Evolutionary conservation across 768 basidiomycete species (phyloP).

Genomic region (Termitomyces sp.): DNA sequence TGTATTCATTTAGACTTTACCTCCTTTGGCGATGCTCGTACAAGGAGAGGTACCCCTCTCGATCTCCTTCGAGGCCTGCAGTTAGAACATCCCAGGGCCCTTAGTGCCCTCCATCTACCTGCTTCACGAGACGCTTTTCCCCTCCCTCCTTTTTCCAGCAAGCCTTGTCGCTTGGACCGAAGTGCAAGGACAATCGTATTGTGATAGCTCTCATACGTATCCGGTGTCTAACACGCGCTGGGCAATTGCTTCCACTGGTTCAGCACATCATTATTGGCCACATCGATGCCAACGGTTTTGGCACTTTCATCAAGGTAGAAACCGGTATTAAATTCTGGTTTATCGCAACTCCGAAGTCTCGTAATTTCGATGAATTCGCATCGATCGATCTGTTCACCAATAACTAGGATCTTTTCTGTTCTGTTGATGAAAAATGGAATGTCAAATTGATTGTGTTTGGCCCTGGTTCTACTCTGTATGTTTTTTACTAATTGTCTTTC

Average conservation of each 20-base stretch:
- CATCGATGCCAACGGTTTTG: neutral
- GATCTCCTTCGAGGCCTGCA: no score
- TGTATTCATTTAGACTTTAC: no score
- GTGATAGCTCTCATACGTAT: neutral
- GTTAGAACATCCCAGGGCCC: neutral
- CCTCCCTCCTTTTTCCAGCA: neutral
- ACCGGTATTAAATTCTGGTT: neutral
- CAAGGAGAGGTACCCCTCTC: no score
- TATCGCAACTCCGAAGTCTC: neutral
- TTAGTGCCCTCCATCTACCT: neutral
- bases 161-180: no score
- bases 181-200: neutral
- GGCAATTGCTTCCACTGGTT: neutral
- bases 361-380: neutral
- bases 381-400: neutral
- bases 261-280: conserved; percentile 1
- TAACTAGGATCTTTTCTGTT: neutral
- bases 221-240: neutral
- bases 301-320: neutral
- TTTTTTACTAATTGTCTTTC: neutral
- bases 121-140: neutral
- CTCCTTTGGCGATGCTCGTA: no score
- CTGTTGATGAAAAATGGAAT: neutral
- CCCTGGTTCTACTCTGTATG: neutral
- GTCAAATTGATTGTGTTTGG: neutral